phyloP scores from a whole-genome alignment of 441 rosid species.

The Gossypium schwendimanii region DNA sequence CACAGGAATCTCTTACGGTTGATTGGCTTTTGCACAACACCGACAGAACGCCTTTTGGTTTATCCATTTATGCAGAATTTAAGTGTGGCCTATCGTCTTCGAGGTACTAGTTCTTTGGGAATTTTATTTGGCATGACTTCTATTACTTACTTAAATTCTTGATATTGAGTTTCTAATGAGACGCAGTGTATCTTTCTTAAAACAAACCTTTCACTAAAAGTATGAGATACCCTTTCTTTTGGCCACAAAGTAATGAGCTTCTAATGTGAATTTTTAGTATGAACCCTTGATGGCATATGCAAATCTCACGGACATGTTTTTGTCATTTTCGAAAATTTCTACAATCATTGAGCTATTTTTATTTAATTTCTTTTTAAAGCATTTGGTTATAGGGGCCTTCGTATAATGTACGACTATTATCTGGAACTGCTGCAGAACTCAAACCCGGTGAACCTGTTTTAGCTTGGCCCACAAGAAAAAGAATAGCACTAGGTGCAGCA shows the following conservation, averaged over 20 bases:
- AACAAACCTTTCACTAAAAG: no score
- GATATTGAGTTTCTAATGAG: not conserved
- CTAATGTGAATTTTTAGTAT: not conserved
- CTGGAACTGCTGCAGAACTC: conserved; percentile 41
- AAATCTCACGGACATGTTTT: not conserved
- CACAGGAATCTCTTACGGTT: conserved; percentile 74
- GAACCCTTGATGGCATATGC: not conserved
- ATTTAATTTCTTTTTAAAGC: not conserved
- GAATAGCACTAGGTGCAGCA: conserved; percentile 80
- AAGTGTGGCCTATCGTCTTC: conserved; percentile 75
- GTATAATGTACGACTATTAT: not conserved
- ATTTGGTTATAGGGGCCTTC: not conserved
- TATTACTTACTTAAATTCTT: not conserved
- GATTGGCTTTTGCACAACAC: conserved; percentile 90
- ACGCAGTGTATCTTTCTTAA: not conserved
- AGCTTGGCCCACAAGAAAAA: conserved; percentile 71
- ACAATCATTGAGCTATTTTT: not conserved
- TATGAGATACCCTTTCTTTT: no score
- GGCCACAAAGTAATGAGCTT: no score
- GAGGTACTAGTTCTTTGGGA: conserved; percentile 43
- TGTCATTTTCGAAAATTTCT: not conserved
- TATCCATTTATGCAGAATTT: conserved; percentile 91
- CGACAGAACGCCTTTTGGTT: conserved; percentile 78
- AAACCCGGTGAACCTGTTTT: conserved; percentile 66
- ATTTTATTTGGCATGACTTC: not conserved